These are phyloP conservation scores for Malus asiatica DNA, from an alignment of 306 rosid genomes.

Conservation along the genomic window DNA sequence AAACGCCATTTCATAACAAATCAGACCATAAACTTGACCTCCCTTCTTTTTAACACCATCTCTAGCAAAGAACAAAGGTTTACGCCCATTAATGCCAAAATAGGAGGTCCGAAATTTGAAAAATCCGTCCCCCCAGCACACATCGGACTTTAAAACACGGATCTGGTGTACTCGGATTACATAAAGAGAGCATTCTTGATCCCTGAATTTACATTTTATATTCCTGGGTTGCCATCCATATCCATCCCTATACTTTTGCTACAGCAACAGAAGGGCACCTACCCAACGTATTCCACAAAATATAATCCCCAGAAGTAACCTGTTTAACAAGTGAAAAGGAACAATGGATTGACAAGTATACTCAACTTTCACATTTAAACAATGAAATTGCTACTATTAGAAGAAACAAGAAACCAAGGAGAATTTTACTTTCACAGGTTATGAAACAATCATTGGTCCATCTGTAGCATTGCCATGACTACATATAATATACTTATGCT, in stretches of 20 bases:
- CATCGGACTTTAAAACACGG: background rate
- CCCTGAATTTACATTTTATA: constrained; percentile 1
- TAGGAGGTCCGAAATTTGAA: background rate
- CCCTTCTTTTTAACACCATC: background rate
- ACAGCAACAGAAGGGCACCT: constrained; percentile 67
- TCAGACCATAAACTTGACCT: background rate
- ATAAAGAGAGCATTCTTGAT: constrained; percentile 3
- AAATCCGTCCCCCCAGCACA: background rate
- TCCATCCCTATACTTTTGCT: constrained; percentile 18
- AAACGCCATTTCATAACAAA: background rate
- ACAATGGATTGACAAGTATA: background rate
- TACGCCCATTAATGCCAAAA: background rate
- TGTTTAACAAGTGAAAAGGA: constrained; percentile 15
- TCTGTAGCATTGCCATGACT: background rate
- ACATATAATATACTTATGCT: background rate
- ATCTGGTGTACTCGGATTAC: constrained; percentile 7
- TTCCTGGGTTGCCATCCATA: constrained; percentile 14
- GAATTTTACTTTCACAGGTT: background rate
- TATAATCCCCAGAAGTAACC: constrained; percentile 81
- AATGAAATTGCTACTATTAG: background rate
- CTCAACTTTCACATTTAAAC: background rate
- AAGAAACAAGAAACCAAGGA: background rate
- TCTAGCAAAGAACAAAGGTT: background rate
- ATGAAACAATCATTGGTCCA: background rate
- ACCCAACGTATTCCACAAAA: constrained; percentile 89